Evolutionary conservation across 441 rosid genomes (phyloP), one percentile per base, ranked within the genome.

Genomic region (Hypseocharis bilobata): DNA sequence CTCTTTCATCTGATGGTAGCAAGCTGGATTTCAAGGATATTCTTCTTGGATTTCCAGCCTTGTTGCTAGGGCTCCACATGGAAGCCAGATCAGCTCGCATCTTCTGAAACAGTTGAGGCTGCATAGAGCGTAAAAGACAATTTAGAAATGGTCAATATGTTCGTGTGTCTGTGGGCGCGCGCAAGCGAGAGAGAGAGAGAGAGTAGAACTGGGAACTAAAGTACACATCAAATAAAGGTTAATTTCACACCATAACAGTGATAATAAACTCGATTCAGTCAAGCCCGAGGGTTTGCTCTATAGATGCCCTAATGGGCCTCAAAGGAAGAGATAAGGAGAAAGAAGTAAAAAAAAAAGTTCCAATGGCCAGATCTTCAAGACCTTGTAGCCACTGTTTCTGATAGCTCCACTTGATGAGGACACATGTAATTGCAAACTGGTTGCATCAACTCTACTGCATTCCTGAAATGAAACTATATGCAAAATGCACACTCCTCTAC

Each of bases 81-180:
- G 84, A 80, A 63, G 88, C 90, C 49, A 87, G 77, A 78, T 87
- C 87, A 65, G 84, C 82, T 42, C 88, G 83, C 83, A 87, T 79
- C 75, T 80, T 84, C 62, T 60, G 75, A 63, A 85, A 87, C 63
- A 82, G 68, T 71, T 84, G 85, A 65, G 93, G 93, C 93, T 87
- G 85, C 82, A 78, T 19, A 19, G 4, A 36, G 27, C 6, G 40
- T 38, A 56, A 10, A 17, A 42, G 36, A 42, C 14, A 47, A 19
- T 13, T n/a, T 14, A 3, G 10, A 49, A 49, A 49, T 49, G 27
- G 56, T 49, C 8, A 49, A 19, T 20, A n/a, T 42, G 47, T 13
- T 16, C n/a, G 47, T 11, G 47, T 14, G 16, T 13, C 47, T 17
- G 3, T 1, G 16, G 47, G n/a, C n/a, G 47, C 13, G n/a, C 17